These are phyloP conservation scores for Fusarium sp. DNA, from an alignment of 2,329 filamentous ascomycete genomes.

Conservation along the genomic window DNA sequence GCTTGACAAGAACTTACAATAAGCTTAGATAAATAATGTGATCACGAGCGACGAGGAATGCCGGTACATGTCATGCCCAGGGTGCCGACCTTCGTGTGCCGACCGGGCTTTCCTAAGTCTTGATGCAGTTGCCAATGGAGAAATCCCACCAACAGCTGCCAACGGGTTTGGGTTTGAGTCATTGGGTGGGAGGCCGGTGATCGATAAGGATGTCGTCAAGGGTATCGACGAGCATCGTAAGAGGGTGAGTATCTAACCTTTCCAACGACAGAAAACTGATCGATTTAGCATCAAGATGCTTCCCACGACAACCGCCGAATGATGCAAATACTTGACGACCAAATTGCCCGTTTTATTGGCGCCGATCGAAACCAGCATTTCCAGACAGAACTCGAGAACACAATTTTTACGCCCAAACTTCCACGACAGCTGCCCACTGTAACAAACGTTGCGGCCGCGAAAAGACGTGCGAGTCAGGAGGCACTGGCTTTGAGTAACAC, in stretches of 20 bases:
- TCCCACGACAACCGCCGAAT: conserved; percentile 26
- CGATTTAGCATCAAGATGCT: conserved; percentile 8
- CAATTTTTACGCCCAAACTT: background rate
- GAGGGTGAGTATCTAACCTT: conserved; percentile 44
- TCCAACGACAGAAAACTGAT: background rate
- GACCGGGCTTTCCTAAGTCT: conserved; percentile 61
- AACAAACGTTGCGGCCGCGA: conserved; percentile 6
- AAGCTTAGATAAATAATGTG: conserved; percentile 35
- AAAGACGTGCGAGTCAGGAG: background rate
- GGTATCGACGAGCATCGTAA: conserved; percentile 54
- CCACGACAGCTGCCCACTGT: conserved; percentile 14
- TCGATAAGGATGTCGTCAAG: conserved; percentile 51
- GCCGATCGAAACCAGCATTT: conserved; percentile 1
- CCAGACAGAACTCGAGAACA: background rate
- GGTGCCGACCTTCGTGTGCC: conserved; percentile 56
- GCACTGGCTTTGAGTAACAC: background rate
- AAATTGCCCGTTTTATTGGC: conserved; percentile 36
- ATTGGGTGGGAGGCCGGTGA: conserved; percentile 54
- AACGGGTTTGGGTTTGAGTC: conserved; percentile 63
- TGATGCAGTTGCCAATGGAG: conserved; percentile 58
- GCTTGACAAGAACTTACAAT: background rate
- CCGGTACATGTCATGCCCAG: conserved; percentile 59
- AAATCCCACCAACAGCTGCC: conserved; percentile 59
- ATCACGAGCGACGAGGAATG: conserved; percentile 56
- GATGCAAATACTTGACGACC: conserved; percentile 44